Conservation (phyloP, 2,329 filamentous ascomycete genomes). For the Penicillium sp. region DNA sequence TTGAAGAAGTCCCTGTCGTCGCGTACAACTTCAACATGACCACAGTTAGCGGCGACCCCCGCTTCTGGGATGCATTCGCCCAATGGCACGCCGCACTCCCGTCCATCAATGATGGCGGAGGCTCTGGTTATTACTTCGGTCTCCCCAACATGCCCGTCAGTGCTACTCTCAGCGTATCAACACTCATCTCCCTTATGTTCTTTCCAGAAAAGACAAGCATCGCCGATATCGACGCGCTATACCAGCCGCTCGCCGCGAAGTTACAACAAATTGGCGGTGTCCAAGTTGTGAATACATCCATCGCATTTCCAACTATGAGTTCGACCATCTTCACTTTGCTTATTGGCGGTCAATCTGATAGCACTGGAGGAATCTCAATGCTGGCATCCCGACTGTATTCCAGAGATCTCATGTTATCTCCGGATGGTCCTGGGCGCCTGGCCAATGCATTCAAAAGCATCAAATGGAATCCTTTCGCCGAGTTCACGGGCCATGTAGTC, state of each 20-base stretch:
- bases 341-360: constrained; percentile 28
- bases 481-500: constrained; percentile 36
- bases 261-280: constrained; percentile 24
- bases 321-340: constrained; percentile 24
- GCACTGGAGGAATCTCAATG: constrained; percentile 28
- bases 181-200: constrained; percentile 20
- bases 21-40: constrained; percentile 31
- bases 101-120: constrained; percentile 51
- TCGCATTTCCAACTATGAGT: constrained; percentile 27
- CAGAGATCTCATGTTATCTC: constrained; percentile 35
- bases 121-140: constrained; percentile 45
- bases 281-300: constrained; percentile 20
- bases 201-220: constrained; percentile 34
- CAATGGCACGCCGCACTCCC: constrained; percentile 47
- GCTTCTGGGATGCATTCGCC: constrained; percentile 31
- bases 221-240: constrained; percentile 23
- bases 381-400: constrained; percentile 41
- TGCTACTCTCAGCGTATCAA: constrained; percentile 36
- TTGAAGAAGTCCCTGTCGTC: constrained; percentile 43
- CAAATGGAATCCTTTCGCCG: constrained; percentile 24
- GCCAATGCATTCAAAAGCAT: constrained; percentile 24
- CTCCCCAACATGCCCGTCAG: constrained; percentile 32
- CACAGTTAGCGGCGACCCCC: constrained; percentile 16
- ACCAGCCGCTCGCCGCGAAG: constrained; percentile 23
- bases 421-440: constrained; percentile 16